Conservation (phyloP, 2,329 filamentous ascomycete species). For the Aspergillus latus region DNA sequence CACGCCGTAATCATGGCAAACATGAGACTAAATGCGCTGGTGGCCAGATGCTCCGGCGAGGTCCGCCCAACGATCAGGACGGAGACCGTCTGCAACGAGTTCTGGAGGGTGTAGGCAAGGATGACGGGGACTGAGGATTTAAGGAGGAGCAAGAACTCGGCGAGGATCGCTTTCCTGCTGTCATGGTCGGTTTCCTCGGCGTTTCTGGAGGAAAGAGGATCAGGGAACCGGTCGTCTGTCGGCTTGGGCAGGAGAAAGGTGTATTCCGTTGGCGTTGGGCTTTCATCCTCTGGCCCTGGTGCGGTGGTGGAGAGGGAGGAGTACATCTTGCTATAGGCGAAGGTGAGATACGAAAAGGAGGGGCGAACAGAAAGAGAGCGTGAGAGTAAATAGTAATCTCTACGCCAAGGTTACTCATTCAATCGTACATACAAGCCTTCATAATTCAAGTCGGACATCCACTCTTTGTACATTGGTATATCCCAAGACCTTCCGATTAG, state of each 20-base stretch:
- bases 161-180: conserved; percentile 31
- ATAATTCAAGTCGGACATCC: background rate
- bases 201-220: conserved; percentile 11
- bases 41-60: conserved; percentile 76
- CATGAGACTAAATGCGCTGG: conserved; percentile 87
- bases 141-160: conserved; percentile 67
- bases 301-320: background rate
- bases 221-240: conserved; percentile 11
- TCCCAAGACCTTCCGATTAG: background rate
- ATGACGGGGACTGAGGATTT: conserved; percentile 75
- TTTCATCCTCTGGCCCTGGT: background rate
- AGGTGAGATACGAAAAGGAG: background rate
- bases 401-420: background rate
- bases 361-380: background rate
- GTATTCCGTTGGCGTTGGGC: conserved; percentile 23
- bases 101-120: conserved; percentile 80
- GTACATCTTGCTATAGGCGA: conserved; percentile 13
- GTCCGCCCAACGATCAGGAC: conserved; percentile 78
- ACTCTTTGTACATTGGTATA: background rate
- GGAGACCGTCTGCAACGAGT: conserved; percentile 78
- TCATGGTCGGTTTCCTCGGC: conserved; percentile 34
- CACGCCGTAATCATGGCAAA: conserved; percentile 87
- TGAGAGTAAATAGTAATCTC: too few species aligned
- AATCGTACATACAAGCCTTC: background rate
- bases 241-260: conserved; percentile 31